Conservation (phyloP, 192 early-diverging fungal genomes). For the Dissophora ornata region DNA sequence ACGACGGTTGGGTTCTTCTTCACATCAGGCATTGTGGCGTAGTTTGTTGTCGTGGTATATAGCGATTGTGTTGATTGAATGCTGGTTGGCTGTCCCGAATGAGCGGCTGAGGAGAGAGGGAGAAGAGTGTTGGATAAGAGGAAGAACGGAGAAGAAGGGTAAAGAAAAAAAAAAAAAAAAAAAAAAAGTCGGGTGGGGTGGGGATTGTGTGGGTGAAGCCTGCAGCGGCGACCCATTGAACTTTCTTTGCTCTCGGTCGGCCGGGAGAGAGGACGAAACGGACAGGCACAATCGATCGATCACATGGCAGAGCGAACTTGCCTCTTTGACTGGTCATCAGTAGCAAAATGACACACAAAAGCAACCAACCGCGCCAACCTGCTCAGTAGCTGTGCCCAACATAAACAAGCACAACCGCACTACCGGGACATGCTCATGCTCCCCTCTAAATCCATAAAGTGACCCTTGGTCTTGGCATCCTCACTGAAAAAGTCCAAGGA, state of each 20-base stretch:
- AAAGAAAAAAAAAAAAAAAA: neutral
- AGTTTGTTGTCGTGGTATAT: conserved; percentile 3
- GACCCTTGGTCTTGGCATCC: no score
- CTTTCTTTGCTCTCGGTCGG: conserved; percentile 13
- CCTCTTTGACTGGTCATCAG: no score
- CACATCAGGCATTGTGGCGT: conserved; percentile 40
- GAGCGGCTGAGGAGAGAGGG: neutral
- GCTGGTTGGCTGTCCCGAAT: neutral
- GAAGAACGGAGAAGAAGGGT: neutral
- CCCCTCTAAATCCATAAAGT: no score
- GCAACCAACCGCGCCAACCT: no score
- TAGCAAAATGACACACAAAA: no score
- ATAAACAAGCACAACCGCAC: no score
- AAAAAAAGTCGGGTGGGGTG: no score
- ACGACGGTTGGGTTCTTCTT: conserved; percentile 51
- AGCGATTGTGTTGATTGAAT: neutral
- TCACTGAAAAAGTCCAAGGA: no score
- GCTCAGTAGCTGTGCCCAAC: no score
- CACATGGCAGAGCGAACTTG: conserved; percentile 8
- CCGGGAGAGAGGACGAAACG: neutral
- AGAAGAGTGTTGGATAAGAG: neutral
- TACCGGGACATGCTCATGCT: no score
- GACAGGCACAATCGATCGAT: conserved; percentile 19
- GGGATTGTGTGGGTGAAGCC: no score
- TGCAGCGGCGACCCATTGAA: no score